Percentiles rank a stretch among this genome's conserved stretches.
phyloP scores from a whole-genome alignment of 345 rosid genomes.

The Eucalyptus erythrocorys region DNA sequence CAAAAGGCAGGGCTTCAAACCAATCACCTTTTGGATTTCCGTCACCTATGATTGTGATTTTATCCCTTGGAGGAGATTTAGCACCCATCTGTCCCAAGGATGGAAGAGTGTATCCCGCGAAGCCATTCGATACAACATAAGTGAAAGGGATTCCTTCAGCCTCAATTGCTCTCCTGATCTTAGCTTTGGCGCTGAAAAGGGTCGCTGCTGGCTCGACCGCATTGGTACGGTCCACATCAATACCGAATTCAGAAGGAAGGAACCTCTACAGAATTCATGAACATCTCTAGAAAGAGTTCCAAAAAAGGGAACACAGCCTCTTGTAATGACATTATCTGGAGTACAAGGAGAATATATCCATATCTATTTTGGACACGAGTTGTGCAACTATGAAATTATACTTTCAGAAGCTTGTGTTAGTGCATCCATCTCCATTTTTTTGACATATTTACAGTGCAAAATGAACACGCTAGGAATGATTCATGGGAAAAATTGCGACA shows the following conservation, averaged over 20 bases:
- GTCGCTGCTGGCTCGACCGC: constrained; percentile 8
- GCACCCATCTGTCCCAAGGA: constrained; percentile 2
- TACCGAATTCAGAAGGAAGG: constrained; percentile 24
- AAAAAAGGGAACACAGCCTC: background rate
- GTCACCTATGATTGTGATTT: constrained; percentile 5
- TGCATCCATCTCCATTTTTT: background rate
- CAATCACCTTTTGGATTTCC: constrained; percentile 9
- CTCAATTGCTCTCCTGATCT: constrained; percentile 9
- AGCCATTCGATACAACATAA: constrained; percentile 3
- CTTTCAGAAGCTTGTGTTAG: background rate
- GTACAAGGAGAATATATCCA: background rate
- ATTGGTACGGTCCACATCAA: background rate
- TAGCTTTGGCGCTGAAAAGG: background rate
- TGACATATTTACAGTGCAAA: background rate
- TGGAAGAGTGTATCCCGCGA: constrained; percentile 5
- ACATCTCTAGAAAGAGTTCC: background rate
- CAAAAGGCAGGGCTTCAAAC: background rate
- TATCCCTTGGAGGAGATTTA: constrained; percentile 4
- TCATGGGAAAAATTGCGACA: background rate
- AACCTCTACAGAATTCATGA: constrained; percentile 5
- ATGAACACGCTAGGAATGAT: background rate
- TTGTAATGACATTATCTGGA: background rate
- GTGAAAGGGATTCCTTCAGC: constrained; percentile 24
- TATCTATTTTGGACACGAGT: background rate
- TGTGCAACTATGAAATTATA: background rate